These are phyloP conservation scores for Zarea fungicola DNA, from an alignment of 2,329 filamentous ascomycete species.

Conservation along the genomic window DNA sequence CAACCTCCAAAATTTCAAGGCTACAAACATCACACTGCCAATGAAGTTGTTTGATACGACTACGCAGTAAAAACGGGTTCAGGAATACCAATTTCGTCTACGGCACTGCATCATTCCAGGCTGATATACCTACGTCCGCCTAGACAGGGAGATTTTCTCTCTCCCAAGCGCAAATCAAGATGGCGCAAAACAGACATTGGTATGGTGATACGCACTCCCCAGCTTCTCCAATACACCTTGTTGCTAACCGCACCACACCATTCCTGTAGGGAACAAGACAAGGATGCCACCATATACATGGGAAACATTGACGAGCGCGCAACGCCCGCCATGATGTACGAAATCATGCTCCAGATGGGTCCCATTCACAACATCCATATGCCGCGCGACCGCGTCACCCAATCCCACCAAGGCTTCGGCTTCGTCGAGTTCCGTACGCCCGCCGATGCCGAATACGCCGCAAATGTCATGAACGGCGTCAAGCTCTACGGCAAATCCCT, in stretches of 20 bases:
- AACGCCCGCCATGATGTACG: conserved; percentile 85
- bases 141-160: background rate
- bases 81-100: too few relatives aligned
- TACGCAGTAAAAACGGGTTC: too few relatives aligned
- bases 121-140: conserved; percentile 12
- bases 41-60: too few relatives aligned
- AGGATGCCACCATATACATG: conserved; percentile 96
- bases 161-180: conserved; percentile 32
- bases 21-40: background rate
- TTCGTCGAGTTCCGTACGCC: conserved; percentile 98
- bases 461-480: conserved; percentile 94
- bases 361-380: conserved; percentile 98
- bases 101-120: too few relatives aligned
- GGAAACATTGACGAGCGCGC: conserved; percentile 98
- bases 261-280: conserved; percentile 81
- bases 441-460: conserved; percentile 93
- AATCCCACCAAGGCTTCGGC: conserved; percentile 94
- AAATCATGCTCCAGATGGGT: conserved; percentile 96
- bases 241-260: background rate
- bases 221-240: background rate
- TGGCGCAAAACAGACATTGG: conserved; percentile 72
- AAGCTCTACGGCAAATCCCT: conserved; percentile 91
- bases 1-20: conserved; percentile 9
- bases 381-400: conserved; percentile 95
- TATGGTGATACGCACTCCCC: conserved; percentile 31